Base-by-base conservation (phyloP, 2,329 filamentous ascomycete genomes). In the Exophiala lecanii-corni region DNA sequence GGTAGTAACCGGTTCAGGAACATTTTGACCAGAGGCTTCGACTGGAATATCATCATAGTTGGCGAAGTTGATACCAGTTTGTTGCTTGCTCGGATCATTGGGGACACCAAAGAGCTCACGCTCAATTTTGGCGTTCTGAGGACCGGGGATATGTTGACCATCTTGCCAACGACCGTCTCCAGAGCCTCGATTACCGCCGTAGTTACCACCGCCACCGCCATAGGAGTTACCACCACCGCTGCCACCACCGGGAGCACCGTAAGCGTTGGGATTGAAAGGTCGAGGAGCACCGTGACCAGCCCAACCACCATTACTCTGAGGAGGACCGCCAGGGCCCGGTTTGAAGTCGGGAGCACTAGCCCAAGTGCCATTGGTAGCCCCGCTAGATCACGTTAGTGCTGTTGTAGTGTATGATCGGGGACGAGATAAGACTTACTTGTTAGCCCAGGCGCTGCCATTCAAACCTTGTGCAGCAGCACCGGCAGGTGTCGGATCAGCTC, bases 21-120 rank as follows among this genome's bases (percentile, higher is more conserved):
- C 89, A 62, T 94, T 81, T 41, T 88, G 83, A 49, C 92, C 92
- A 48, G 91, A 96, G 53, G 92, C 92, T 72, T 97, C 92, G 54
- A 98, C 92, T 42, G 92, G 92, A 56, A 98, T 98, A 68, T 98
- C 92, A 63, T 98, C 92, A 71, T 98, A 98, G 77, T 98, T 98
- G 74, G 95, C 84, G 66, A 98, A 98, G 79, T 98, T 98, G 84
- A 98, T 97, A 70, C 92, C 92, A 23, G 89, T 96, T 62, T 94
- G 86, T 68, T 95, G 86, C 78, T 96, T 97, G 56, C 84, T 81
- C 52, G 91, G 88, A 62, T 97, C 92, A 67, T 97, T 91, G 58
- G 83, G 74, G 38, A 84, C 75, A 61, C 92, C 92, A 66, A 96
- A 98, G 39, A 98, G 84, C 64, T 98, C 92, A 59, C 89, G 89